phyloP scores from a whole-genome alignment of 2,329 filamentous ascomycete genomes.

The Scytalidium lignicola region DNA sequence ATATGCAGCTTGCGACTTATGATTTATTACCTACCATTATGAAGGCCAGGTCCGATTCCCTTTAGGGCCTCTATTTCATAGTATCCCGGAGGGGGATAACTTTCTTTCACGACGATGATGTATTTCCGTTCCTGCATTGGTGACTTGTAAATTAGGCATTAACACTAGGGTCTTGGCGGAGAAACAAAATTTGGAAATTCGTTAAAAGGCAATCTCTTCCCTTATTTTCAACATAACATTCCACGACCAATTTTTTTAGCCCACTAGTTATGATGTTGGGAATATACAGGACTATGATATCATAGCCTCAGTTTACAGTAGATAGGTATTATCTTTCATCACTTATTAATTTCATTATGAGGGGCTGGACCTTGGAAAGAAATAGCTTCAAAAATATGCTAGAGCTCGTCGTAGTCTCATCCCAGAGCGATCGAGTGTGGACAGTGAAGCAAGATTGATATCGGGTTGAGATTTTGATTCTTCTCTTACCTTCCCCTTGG shows the following conservation, averaged over 20 bases:
- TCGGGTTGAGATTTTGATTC: slow-evolving; percentile 29
- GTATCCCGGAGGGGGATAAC: not conserved
- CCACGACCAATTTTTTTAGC: too few species aligned
- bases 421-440: slow-evolving; percentile 50
- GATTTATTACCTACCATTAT: not conserved
- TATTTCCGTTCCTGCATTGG: not conserved
- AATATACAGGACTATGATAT: too few species aligned
- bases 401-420: slow-evolving; percentile 48
- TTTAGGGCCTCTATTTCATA: not conserved
- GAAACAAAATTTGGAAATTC: not conserved
- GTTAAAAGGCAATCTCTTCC: not conserved
- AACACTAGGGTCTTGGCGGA: not conserved
- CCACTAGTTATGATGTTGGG: too few species aligned
- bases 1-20: not conserved
- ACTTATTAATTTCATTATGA: too few species aligned
- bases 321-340: too few species aligned
- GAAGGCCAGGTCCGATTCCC: not conserved
- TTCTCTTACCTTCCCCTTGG: slow-evolving; percentile 29
- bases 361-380: not conserved
- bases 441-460: slow-evolving; percentile 51
- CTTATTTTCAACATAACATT: too few species aligned
- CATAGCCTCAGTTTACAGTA: too few species aligned
- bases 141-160: not conserved
- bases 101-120: not conserved
- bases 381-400: slow-evolving; percentile 37